Evolutionary conservation across 2,329 filamentous ascomycete species (phyloP).

Genomic region (Phyllachora maydis): DNA sequence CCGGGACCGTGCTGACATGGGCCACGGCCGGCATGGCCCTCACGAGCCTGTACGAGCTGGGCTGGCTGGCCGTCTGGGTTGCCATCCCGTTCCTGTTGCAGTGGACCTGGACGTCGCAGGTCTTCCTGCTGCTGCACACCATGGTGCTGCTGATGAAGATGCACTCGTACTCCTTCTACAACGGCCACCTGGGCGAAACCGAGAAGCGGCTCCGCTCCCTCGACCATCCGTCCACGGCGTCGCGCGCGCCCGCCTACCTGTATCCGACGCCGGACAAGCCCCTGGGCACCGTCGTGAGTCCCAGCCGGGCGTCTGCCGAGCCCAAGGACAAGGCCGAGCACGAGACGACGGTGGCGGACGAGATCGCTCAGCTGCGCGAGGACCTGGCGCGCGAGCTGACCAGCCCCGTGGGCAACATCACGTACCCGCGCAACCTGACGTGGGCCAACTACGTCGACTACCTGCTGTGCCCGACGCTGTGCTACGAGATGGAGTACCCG

Average conservation of each 20-base stretch:
- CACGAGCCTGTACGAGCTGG: slow-evolving; percentile 62
- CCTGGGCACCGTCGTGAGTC: slow-evolving; percentile 15
- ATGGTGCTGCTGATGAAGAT: slow-evolving; percentile 96
- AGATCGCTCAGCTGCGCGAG: slow-evolving; percentile 53
- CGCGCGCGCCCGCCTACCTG: slow-evolving; percentile 49
- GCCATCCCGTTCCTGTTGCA: slow-evolving; percentile 63
- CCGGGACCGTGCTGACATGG: slow-evolving; percentile 46
- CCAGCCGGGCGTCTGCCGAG: slow-evolving; percentile 8
- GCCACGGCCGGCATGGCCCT: slow-evolving; percentile 53
- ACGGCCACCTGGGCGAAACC: slow-evolving; percentile 80
- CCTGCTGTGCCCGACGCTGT: slow-evolving; percentile 80
- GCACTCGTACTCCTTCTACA: slow-evolving; percentile 97
- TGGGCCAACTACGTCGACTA: slow-evolving; percentile 69
- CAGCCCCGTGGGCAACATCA: slow-evolving; percentile 72
- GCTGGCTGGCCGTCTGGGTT: slow-evolving; percentile 72
- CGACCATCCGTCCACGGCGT: slow-evolving; percentile 53
- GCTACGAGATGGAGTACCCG: slow-evolving; percentile 94
- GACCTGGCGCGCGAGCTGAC: slow-evolving; percentile 81
- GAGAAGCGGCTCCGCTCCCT: slow-evolving; percentile 61
- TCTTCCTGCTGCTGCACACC: slow-evolving; percentile 81
- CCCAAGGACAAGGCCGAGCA: slow-evolving; percentile 7
- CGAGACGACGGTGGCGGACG: slow-evolving; percentile 15
- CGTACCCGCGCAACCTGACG: slow-evolving; percentile 78
- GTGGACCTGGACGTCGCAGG: slow-evolving; percentile 96
- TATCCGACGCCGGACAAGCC: slow-evolving; percentile 47